These are phyloP conservation scores for Dittrichia graveolens DNA, from an alignment of 129 eudicot genomes.

Conservation along the genomic window DNA sequence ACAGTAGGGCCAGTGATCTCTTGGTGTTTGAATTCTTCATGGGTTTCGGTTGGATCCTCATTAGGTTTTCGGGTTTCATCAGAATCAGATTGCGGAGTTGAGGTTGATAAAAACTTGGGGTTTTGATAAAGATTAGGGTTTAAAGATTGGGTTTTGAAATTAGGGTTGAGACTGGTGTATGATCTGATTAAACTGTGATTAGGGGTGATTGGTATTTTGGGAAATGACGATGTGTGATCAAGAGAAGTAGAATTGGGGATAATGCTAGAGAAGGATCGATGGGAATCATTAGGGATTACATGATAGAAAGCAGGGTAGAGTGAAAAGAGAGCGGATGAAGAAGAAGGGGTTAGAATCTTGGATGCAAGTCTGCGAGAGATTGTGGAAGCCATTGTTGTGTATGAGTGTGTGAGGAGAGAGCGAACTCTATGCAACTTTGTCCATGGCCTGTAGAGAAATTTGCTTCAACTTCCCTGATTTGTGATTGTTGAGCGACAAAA, in stretches of 20 bases:
- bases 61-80: conserved; percentile 41
- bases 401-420: conserved; percentile 5
- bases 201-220: conserved; percentile 2
- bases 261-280: conserved; percentile 21
- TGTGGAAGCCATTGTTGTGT: conserved; percentile 46
- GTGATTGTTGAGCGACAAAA: too few relatives aligned
- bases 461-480: too few relatives aligned
- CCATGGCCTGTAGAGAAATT: background rate
- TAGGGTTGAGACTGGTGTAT: conserved; percentile 34
- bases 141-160: conserved; percentile 20
- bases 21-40: conserved; percentile 68
- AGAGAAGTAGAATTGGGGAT: conserved; percentile 18
- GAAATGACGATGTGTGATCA: conserved; percentile 30
- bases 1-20: conserved; percentile 91
- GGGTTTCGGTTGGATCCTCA: conserved; percentile 40
- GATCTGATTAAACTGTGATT: conserved; percentile 21
- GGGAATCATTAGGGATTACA: conserved; percentile 23
- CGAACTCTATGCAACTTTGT: background rate
- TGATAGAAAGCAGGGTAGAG: conserved; percentile 15
- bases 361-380: conserved; percentile 56
- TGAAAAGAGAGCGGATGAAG: conserved; percentile 33
- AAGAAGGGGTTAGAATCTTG: conserved; percentile 37
- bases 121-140: conserved; percentile 25
- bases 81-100: conserved; percentile 28
- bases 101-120: conserved; percentile 52